Conservation (phyloP, 1,139 yeast species). For the Martiniozyma asiatica region DNA sequence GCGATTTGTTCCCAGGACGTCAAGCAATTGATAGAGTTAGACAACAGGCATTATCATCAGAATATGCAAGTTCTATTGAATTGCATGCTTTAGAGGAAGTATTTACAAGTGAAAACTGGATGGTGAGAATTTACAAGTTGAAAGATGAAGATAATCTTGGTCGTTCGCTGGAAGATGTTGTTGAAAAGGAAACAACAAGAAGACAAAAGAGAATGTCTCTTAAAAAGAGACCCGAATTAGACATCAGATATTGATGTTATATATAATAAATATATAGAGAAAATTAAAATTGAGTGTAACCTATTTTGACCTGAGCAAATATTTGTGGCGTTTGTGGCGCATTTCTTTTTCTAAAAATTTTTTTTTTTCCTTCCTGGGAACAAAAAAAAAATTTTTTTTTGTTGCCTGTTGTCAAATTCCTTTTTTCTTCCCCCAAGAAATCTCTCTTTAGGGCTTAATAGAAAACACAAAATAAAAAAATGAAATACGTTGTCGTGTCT, state of each 20-base stretch:
- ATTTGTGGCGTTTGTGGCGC: neutral
- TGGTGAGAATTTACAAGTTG: slow-evolving; percentile 88
- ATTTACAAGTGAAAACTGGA: slow-evolving; percentile 92
- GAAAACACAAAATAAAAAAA: no score
- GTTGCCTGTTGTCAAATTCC: slow-evolving; percentile 1
- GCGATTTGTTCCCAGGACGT: slow-evolving; percentile 48
- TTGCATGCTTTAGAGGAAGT: slow-evolving; percentile 84
- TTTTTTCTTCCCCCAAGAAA: slow-evolving; percentile 6
- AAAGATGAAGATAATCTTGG: slow-evolving; percentile 85
- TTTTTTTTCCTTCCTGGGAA: neutral
- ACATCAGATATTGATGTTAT: neutral
- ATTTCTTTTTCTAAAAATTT: neutral
- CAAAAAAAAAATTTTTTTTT: slow-evolving; percentile 2
- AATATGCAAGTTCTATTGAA: slow-evolving; percentile 39
- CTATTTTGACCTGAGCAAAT: no score
- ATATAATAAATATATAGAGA: no score
- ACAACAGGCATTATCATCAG: slow-evolving; percentile 51
- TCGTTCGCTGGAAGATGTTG: slow-evolving; percentile 43
- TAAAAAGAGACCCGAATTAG: slow-evolving; percentile 24
- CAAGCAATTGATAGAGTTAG: slow-evolving; percentile 82
- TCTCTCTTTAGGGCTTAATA: slow-evolving; percentile 3
- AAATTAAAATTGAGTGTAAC: no score
- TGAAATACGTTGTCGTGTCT: slow-evolving; percentile 98
- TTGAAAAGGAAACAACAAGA: slow-evolving; percentile 24
- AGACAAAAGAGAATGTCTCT: slow-evolving; percentile 23